phyloP scores from a whole-genome alignment of 768 basidiomycete species.

The Lentinula sp. region DNA sequence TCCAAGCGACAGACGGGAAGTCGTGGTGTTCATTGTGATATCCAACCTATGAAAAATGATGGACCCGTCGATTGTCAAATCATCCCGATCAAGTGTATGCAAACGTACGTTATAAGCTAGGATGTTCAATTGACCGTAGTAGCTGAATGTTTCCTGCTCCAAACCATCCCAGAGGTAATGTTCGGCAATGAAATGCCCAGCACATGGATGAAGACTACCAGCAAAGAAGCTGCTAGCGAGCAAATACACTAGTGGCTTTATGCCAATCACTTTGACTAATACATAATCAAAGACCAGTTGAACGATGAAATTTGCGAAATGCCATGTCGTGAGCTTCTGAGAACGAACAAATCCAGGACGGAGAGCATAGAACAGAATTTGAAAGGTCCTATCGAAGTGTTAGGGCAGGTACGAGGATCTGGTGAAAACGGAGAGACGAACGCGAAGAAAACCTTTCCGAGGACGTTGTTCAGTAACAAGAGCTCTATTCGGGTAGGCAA shows the following conservation, averaged over 20 bases:
- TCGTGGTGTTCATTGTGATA: conserved; percentile 99
- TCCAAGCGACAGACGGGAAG: conserved; percentile 96
- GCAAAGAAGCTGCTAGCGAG: conserved; percentile 92
- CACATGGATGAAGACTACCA: conserved; percentile 91
- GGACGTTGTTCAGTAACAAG: conserved; percentile 84
- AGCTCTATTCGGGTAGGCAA: conserved; percentile 86
- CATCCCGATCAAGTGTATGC: neutral
- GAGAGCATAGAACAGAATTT: conserved; percentile 96
- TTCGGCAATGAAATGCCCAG: conserved; percentile 97
- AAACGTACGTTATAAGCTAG: conserved; percentile 84
- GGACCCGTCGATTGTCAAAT: neutral
- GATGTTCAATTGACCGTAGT: conserved; percentile 88
- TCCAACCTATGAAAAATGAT: conserved; percentile 57
- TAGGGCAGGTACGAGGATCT: neutral
- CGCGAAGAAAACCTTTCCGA: conserved; percentile 98
- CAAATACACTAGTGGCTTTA: conserved; percentile 67
- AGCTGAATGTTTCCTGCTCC: conserved; percentile 93
- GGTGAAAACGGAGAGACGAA: conserved; percentile 31
- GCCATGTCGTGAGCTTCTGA: conserved; percentile 80
- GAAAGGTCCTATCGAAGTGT: conserved; percentile 70
- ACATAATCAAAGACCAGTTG: conserved; percentile 71
- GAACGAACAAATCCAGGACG: conserved; percentile 89
- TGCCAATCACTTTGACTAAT: conserved; percentile 42
- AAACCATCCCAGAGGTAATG: conserved; percentile 93
- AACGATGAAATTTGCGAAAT: conserved; percentile 65